phyloP scores from a whole-genome alignment of 257 asterid species.

The Primulina huaijiensis region DNA sequence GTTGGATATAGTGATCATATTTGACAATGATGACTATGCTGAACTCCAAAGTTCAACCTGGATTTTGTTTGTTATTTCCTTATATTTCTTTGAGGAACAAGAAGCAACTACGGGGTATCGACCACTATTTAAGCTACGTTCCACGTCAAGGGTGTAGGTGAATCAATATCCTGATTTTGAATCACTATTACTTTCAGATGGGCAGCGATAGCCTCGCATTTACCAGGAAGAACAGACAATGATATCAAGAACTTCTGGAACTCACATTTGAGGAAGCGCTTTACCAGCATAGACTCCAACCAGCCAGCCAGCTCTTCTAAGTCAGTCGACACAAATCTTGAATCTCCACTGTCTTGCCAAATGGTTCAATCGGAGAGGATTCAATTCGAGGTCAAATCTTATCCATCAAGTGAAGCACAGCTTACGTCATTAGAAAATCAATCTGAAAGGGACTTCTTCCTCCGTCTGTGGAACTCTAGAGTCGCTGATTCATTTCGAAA shows the following conservation, averaged over 20 bases:
- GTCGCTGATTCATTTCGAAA: conserved; percentile 57
- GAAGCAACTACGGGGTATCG: not conserved
- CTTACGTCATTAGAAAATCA: conserved; percentile 19
- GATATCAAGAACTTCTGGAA: conserved; percentile 78
- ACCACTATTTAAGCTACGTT: not conserved
- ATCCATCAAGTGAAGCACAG: conserved; percentile 25
- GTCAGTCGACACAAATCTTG: conserved; percentile 23
- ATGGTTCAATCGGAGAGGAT: conserved; percentile 42
- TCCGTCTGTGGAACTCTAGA: conserved; percentile 55
- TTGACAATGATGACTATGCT: not conserved
- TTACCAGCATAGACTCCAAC: conserved; percentile 12
- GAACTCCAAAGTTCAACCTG: not conserved
- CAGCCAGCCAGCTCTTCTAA: conserved; percentile 33
- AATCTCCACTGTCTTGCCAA: conserved; percentile 32
- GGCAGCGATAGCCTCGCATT: conserved; percentile 67
- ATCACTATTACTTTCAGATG: conserved; percentile 38
- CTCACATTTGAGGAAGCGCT: conserved; percentile 58
- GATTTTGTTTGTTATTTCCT: not conserved
- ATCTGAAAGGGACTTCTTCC: conserved; percentile 45
- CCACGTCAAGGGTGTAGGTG: not conserved
- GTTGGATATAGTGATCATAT: not conserved
- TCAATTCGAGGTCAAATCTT: conserved; percentile 39
- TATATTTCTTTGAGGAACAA: not conserved
- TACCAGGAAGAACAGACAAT: conserved; percentile 69
- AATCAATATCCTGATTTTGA: not conserved